Base-by-base conservation (phyloP, 805 yeast species). In the Candida montana region DNA sequence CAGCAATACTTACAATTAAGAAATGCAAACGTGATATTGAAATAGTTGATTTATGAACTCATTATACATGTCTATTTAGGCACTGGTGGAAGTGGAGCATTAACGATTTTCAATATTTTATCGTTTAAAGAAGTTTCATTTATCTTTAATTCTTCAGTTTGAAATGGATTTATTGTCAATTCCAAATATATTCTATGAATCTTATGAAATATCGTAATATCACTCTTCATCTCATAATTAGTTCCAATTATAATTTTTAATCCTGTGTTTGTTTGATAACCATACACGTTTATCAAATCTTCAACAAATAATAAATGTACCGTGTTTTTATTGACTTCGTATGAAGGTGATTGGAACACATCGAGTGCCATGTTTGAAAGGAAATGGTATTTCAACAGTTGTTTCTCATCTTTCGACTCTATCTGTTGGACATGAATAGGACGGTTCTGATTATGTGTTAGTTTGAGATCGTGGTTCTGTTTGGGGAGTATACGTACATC, bases 1-100 rank as follows among this genome's bases (percentile, higher is more conserved):
- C 98, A 91, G 64, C 95, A 89, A 61, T 91, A 89, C 59, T 68
- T 91, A 56, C 84, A 84, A 49, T 67, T 91, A 46, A 73, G 98
- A 52, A 87, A 85, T 40, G 98, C 96, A 31, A 85, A 91, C 58
- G 88, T 90, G 15, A 77, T 91, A 8, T 69, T 90, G 59, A 80
- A 84, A 58, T 79, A 51, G 38, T 7, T 8, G 24, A 18, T 18
- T 15, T 8, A 6, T 13, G 4, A 20, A n/a, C n/a, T n/a, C n/a
- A n/a, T n/a, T 15, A 36, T 30, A 12, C 7, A 21, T 16, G 10
- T 20, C n/a, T 30, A 24, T 33, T 40, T 26, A 29, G 36, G 35
- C 23, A 28, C 30, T 8, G 41, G 39, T 13, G 32, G 24, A 13
- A 30, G 40, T 18, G 19, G n/a, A 18, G 23, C 46, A 43, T 24